Base-by-base conservation (phyloP, 1,139 yeast genomes). In the Scheffersomyces titani region DNA sequence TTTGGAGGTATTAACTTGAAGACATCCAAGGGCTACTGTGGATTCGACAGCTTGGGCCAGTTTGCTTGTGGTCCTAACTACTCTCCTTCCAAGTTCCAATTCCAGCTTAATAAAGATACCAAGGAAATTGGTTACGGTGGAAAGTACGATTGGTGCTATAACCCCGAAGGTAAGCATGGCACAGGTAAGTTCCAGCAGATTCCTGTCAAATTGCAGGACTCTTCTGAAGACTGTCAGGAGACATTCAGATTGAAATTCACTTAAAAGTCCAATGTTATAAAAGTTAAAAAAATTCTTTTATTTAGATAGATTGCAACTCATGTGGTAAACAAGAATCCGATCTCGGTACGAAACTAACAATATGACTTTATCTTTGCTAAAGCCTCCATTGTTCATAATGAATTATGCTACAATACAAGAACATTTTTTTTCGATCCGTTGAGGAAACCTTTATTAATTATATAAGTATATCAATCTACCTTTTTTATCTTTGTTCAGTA, bases 1-100 rank as follows among this genome's bases (percentile, higher is more conserved):
- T 87, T 85, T 70, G 96, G 96, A 4, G 93, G 93, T n/a, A 81
- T 85, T 64, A 82, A 85, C 57, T 67, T 91, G 45, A 79, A 78
- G 55, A 82, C 94, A 0, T 84, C 91, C 47, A 86, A 83, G 66
- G 97, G 97, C 0, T 82, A 80, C 58, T 92, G 98, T 74, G 88
- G 88, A 5, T 70, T 92, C 19, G 71, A 74, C 55, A 61, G 63
- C 19, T 56, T 63, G 47, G 73, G 73, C 11, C 70, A 71, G 45
- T 70, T 80, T 50, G 69, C 66, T 18, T 80, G 84, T 63, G 73
- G 73, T 51, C 60, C 70, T 13, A 61, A 66, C 5, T 67, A 67
- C 59, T 73, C 56, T 61, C 74, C 66, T 24, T 65, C 65, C 21
- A 79, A 85, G 52, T 79, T 75, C 64, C 90, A 87, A 63, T 87